Conservation (phyloP, 2,329 filamentous ascomycete genomes). For the Trichoderma sp. region DNA sequence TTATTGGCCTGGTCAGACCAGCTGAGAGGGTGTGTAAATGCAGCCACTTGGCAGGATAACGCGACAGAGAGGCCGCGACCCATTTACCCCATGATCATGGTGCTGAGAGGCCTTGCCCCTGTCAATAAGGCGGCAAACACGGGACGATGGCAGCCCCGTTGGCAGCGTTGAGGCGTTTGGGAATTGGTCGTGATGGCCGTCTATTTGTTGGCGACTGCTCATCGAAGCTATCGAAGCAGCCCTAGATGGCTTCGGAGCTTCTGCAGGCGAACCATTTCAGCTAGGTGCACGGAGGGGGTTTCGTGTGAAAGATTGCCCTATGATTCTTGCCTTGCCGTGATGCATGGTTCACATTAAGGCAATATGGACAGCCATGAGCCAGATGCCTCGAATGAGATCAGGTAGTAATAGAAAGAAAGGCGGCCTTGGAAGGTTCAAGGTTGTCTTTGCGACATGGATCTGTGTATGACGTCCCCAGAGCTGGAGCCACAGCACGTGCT, state of each 20-base stretch:
- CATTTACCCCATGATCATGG: slow-evolving; percentile 7
- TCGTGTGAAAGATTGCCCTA: background rate
- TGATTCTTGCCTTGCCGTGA: background rate
- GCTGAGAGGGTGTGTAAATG: slow-evolving; percentile 29
- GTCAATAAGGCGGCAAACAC: slow-evolving; percentile 3
- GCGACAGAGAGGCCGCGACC: slow-evolving; percentile 1
- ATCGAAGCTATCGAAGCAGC: slow-evolving; percentile 1
- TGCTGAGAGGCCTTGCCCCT: background rate
- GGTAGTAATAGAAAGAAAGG: too few species aligned
- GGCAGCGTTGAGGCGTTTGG: background rate
- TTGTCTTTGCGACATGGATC: background rate
- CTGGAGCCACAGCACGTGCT: slow-evolving; percentile 14
- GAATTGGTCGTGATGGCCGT: background rate
- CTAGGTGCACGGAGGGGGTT: slow-evolving; percentile 12
- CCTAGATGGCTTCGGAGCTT: background rate
- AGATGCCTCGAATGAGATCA: too few species aligned
- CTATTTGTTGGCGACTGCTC: background rate
- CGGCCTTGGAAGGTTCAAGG: background rate
- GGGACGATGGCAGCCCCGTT: background rate
- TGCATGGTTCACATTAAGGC: background rate
- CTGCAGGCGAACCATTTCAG: slow-evolving; percentile 1
- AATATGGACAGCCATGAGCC: too few species aligned
- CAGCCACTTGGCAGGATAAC: slow-evolving; percentile 30
- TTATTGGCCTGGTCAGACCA: slow-evolving; percentile 2
- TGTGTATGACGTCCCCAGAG: slow-evolving; percentile 8